phyloP scores from a whole-genome alignment of 768 basidiomycete genomes.

The Russula lepida region DNA sequence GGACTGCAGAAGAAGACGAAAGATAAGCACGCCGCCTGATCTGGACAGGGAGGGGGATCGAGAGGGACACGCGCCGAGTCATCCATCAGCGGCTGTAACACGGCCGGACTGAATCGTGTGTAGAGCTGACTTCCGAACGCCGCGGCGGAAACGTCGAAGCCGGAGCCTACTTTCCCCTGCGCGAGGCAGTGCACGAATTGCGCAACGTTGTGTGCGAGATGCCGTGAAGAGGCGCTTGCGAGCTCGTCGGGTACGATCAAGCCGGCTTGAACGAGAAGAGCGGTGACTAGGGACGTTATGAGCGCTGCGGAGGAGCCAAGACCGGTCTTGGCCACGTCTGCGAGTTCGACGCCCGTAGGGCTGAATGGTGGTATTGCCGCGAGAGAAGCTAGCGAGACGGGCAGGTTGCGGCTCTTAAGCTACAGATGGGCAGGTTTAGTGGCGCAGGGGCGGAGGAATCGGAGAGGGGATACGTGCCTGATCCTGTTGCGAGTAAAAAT shows the following conservation, averaged over 20 bases:
- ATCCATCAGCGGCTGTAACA: conserved; percentile 58
- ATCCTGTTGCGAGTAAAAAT: conserved; percentile 92
- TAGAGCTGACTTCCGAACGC: conserved; percentile 94
- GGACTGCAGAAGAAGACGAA: conserved; percentile 19
- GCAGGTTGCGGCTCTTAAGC: conserved; percentile 56
- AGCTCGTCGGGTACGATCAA: conserved; percentile 50
- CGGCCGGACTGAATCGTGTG: conserved; percentile 71
- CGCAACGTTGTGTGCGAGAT: conserved; percentile 82
- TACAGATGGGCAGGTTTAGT: conserved; percentile 26
- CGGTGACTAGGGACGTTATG: conserved; percentile 89
- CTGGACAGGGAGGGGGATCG: not conserved
- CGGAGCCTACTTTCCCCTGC: conserved; percentile 96
- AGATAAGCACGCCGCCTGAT: conserved; percentile 1
- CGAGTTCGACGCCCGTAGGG: conserved; percentile 56
- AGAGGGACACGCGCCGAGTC: conserved; percentile 34
- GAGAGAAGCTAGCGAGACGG: conserved; percentile 56
- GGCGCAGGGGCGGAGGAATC: not conserved
- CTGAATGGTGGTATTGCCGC: conserved; percentile 67
- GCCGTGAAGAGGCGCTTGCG: conserved; percentile 32
- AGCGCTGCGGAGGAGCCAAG: conserved; percentile 95
- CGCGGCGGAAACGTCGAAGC: conserved; percentile 92
- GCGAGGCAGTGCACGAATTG: conserved; percentile 95
- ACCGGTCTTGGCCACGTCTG: conserved; percentile 94
- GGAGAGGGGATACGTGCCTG: conserved; percentile 42
- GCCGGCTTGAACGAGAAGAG: conserved; percentile 67